Evolutionary conservation across 345 rosid species (phyloP), one percentile per base, ranked within the genome.

Genomic region (Arabidopsis suecica): DNA sequence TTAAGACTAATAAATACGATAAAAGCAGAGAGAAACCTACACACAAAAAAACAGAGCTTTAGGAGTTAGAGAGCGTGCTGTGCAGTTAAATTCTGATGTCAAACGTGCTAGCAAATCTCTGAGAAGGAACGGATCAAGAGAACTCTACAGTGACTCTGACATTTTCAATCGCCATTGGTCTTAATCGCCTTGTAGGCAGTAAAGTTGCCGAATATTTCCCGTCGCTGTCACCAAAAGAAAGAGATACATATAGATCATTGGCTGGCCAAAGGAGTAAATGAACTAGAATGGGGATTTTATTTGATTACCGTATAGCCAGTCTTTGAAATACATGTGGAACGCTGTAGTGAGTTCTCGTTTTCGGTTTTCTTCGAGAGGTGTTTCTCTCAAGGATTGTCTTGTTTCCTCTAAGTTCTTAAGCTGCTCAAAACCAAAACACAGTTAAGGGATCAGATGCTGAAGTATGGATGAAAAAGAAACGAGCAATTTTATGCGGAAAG

Each of bases 181-280:
- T 78, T 72, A 93, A 49, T 96, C 98, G 25, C 97, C 89, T 84
- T 93, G 99, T 36, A 96, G 91, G 80, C 99, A 91, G 87, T 96
- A 96, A 41, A 96, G 95, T 81, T 96, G 99, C 58, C 99, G 95
- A 78, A 96, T 84, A 80, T 96, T 96, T 76, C 98, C 98, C 0
- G 99, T 85, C 37, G 97, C 98, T 96, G 94, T 57, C 73, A 75
- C 50, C 67, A 28, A 33, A 33, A 61, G 38, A 37, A 23, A 32
- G 5, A 53, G 33, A 51, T 47, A 28, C 36, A 28, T 18, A 61
- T 37, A 1, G 0, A 68, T 49, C 66, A 60, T 22, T 49, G 14
- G 23, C 12, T 36, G 33, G 11, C 41, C 30, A 32, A 48, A 1
- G 18, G 40, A 64, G 66, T 14, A 9, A 30, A 56, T 20, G 7